Percentiles rank a stretch among this genome's conserved stretches.
phyloP scores from a whole-genome alignment of 139 green algal genomes.

The Tetradesmus obliquus region DNA sequence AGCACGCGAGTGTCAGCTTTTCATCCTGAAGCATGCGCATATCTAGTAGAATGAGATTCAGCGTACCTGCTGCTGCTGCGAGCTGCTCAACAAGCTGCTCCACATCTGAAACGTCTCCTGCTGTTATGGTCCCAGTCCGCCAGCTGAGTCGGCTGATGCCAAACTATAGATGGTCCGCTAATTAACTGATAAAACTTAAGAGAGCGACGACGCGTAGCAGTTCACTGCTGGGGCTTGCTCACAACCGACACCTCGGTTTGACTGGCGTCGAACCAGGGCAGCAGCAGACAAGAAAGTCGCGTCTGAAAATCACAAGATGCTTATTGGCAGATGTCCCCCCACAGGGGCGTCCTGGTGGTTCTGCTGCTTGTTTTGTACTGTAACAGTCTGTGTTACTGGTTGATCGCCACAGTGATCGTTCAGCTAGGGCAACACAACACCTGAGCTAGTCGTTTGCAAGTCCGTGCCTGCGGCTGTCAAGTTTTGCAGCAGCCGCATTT shows the following conservation, averaged over 20 bases:
- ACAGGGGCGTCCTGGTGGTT: not conserved
- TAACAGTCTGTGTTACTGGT: not conserved
- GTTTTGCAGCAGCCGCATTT: not conserved
- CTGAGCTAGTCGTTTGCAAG: not conserved
- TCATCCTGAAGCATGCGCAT: not conserved
- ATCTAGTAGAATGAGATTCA: not conserved
- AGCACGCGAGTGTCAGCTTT: not conserved
- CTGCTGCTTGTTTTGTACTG: not conserved
- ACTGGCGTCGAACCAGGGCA: not conserved
- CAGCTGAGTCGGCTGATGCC: not conserved
- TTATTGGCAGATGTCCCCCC: no score
- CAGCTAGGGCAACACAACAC: not conserved
- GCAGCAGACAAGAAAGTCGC: not conserved
- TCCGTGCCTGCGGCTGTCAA: not conserved
- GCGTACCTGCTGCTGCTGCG: not conserved
- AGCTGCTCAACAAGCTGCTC: not conserved
- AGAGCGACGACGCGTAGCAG: not conserved
- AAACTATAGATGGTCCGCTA: no score
- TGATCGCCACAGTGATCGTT: not conserved
- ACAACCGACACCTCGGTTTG: not conserved
- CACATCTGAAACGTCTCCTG: constrained; percentile 10
- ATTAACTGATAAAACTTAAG: no score
- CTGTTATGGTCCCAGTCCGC: not conserved
- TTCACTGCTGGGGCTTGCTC: not conserved
- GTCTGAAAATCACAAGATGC: not conserved